phyloP scores from a whole-genome alignment of 139 green algal species.

The Pleodorina starrii region DNA sequence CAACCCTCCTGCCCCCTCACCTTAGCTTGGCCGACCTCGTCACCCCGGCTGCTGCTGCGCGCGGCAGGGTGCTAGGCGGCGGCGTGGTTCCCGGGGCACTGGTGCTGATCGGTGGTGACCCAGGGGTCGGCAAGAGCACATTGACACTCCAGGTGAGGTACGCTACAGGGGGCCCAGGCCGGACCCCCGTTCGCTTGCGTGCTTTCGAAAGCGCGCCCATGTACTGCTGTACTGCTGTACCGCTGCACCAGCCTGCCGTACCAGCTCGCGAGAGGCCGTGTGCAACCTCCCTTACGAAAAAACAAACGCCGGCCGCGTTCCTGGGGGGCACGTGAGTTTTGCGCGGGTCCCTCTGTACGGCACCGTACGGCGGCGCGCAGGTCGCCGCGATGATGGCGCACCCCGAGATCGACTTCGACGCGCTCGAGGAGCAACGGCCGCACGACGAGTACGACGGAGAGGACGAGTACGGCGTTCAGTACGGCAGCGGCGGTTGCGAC shows the following conservation, averaged over 20 bases:
- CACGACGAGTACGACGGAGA: background rate
- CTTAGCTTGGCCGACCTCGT: too few relatives aligned
- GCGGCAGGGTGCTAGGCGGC: slow-evolving; percentile 87
- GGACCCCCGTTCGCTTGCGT: too few relatives aligned
- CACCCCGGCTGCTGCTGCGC: too few relatives aligned
- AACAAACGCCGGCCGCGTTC: too few relatives aligned
- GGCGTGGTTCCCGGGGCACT: slow-evolving; percentile 92
- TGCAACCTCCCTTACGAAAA: too few relatives aligned
- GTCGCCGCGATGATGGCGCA: slow-evolving; percentile 58
- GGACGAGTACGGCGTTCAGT: background rate
- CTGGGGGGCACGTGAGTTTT: too few relatives aligned
- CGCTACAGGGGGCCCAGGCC: too few relatives aligned
- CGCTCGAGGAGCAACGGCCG: background rate
- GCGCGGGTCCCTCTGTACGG: background rate
- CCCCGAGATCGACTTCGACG: slow-evolving; percentile 54
- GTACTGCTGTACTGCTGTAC: too few relatives aligned
- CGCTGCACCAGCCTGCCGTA: too few relatives aligned
- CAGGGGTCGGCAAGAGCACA: slow-evolving; percentile 97
- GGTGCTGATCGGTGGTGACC: slow-evolving; percentile 94
- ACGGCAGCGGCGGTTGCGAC: background rate
- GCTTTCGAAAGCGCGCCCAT: too few relatives aligned
- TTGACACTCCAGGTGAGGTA: slow-evolving; percentile 92
- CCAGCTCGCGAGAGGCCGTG: too few relatives aligned
- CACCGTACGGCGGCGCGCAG: background rate
- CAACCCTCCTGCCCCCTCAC: too few relatives aligned